Evolutionary conservation across 805 yeast genomes (phyloP), one percentile per base, ranked within the genome.

Genomic region (Wickerhamiella brachini): DNA sequence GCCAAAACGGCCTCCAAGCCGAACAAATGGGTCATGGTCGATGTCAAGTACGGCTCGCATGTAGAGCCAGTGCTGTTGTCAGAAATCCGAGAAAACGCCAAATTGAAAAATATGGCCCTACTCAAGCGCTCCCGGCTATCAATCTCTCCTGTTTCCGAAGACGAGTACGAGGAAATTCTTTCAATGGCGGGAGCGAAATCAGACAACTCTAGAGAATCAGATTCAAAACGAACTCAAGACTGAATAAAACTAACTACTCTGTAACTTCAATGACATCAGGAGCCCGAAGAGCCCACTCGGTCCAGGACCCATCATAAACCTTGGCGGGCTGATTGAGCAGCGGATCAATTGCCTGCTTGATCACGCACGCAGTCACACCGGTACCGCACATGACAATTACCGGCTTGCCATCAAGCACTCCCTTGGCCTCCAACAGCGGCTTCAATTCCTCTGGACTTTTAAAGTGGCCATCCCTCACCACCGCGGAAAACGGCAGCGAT

Each of bases 331-430:
- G 65, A 29, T 71, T 68, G 0, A 79, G 80, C 3, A 60, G 51
- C n/a, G 68, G 61, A 51, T 79, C 80, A 43, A 84, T 64, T 1
- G 95, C 97, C 8, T 83, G 70, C 65, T 85, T 83, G 45, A 90
- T 74, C 42, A 93, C 80, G 56, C 90, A 86, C 0, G 97, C 97
- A 10, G 97, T 82, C 47, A 93, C 97, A 45, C 97, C 98, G 0
- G 97, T 83, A 26, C 97, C 98, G 64, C 98, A 93, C 85, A 85
- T 79, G 41, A 83, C 84, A 48, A 93, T 79, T 18, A 85, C 79
- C 12, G 86, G 89, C 60, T 83, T 81, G 17, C 71, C 66, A 15
- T 54, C 52, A 39, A 57, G 56, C 10, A 69, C 59, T 2, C 69
- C 68, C 42, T 74, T 64, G 43, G 67, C 68, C 8, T 71, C 61